Evolutionary conservation across 225 moss, liverwort and hornwort species (phyloP).

Genomic region (Rhytidiadelphus loreus): DNA sequence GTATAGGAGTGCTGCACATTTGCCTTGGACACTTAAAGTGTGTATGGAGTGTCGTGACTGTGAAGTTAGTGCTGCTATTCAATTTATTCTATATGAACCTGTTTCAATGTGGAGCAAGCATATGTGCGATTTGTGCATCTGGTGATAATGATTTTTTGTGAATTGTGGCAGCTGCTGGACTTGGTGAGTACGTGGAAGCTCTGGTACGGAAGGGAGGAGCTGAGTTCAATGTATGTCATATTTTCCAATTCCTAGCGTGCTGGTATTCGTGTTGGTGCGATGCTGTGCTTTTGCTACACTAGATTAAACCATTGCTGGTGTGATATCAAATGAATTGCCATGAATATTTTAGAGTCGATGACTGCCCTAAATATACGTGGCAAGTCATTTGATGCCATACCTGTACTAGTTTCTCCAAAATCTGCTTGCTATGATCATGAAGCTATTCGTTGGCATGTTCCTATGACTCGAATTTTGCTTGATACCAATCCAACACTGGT

Average conservation of each 20-base stretch:
- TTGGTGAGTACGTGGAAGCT: slow-evolving; percentile 42
- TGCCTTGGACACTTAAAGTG: not conserved
- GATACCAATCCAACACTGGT: not conserved
- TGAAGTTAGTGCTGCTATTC: not conserved
- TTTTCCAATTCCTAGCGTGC: not conserved
- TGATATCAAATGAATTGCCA: not conserved
- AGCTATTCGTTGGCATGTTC: not conserved
- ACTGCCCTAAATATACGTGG: no score
- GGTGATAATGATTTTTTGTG: not conserved
- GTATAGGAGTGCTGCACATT: not conserved
- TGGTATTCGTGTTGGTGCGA: not conserved
- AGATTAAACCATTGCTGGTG: not conserved
- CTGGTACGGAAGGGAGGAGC: slow-evolving; percentile 44
- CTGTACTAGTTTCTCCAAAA: not conserved
- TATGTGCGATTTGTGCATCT: not conserved
- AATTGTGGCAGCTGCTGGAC: slow-evolving; percentile 32
- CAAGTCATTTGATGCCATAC: not conserved
- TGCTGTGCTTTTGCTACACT: not conserved
- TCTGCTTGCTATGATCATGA: not conserved
- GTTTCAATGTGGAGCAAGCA: not conserved
- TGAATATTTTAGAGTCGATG: not conserved
- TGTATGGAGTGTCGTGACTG: not conserved
- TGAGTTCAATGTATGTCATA: slow-evolving; percentile 31
- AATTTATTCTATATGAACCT: not conserved
- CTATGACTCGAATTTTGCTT: not conserved